phyloP scores from a whole-genome alignment of 2,329 filamentous ascomycete genomes.

The Ramularia endophylla region DNA sequence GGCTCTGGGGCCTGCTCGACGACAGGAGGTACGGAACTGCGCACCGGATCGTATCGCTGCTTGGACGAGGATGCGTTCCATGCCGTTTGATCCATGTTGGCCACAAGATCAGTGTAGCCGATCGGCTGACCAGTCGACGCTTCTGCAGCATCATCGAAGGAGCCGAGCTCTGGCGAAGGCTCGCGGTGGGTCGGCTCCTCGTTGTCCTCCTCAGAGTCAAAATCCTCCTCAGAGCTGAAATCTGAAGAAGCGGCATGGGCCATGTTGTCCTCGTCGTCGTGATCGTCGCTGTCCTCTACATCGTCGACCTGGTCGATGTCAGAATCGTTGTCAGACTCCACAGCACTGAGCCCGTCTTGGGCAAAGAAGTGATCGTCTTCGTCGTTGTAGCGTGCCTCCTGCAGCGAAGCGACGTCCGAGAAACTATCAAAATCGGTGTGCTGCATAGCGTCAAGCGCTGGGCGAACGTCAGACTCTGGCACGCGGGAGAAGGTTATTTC shows the following conservation, averaged over 20 bases:
- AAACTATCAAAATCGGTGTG: constrained; percentile 10
- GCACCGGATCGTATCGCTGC: constrained; percentile 25
- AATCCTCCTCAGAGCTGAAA: constrained; percentile 4
- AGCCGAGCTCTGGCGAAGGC: constrained; percentile 15
- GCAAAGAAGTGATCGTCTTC: not conserved
- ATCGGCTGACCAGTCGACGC: constrained; percentile 2
- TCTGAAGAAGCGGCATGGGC: constrained; percentile 7
- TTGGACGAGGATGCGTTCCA: constrained; percentile 6
- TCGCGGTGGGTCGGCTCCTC: constrained; percentile 2
- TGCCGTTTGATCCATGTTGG: too few species aligned
- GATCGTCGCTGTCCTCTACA: constrained; percentile 15
- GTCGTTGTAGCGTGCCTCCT: not conserved
- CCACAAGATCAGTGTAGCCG: too few species aligned
- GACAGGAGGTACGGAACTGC: constrained; percentile 15
- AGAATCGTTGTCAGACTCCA: constrained; percentile 5
- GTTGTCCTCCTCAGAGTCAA: constrained; percentile 3
- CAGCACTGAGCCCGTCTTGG: constrained; percentile 8
- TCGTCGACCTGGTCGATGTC: constrained; percentile 9
- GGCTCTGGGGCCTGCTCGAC: constrained; percentile 1
- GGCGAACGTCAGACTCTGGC: constrained; percentile 9
- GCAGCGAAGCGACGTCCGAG: constrained; percentile 2
- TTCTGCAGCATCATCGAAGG: constrained; percentile 4
- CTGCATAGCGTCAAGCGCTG: not conserved
- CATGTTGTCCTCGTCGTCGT: constrained; percentile 10
- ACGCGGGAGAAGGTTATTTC: constrained; percentile 2